Conservation (phyloP, 2,329 filamentous ascomycete species). For the Aquanectria penicillioides region DNA sequence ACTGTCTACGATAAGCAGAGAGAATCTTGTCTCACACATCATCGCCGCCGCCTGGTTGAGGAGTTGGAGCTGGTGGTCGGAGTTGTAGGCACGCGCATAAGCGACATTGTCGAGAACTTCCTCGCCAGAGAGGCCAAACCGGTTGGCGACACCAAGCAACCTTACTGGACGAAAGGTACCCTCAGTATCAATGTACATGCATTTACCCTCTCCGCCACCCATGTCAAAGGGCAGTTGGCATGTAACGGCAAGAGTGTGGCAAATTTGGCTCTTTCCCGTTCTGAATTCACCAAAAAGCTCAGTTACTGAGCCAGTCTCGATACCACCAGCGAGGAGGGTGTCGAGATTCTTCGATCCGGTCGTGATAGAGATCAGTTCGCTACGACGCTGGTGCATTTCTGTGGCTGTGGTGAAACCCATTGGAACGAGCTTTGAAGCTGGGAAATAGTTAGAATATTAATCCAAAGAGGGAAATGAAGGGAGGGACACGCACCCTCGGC, state of each 20-base stretch:
- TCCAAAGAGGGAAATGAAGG: background rate
- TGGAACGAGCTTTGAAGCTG: slow-evolving; percentile 93
- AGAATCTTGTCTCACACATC: slow-evolving; percentile 99
- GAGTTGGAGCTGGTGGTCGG: slow-evolving; percentile 94
- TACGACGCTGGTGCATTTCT: slow-evolving; percentile 97
- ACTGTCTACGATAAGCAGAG: slow-evolving; percentile 93
- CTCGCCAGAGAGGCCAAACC: slow-evolving; percentile 93
- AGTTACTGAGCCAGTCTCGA: slow-evolving; percentile 97
- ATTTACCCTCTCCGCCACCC: slow-evolving; percentile 98
- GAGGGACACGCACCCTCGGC: slow-evolving; percentile 73
- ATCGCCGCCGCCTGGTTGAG: slow-evolving; percentile 95
- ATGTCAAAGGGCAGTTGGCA: slow-evolving; percentile 98
- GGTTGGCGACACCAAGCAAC: slow-evolving; percentile 88
- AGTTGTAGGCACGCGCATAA: slow-evolving; percentile 98
- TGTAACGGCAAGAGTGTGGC: slow-evolving; percentile 97
- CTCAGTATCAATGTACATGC: slow-evolving; percentile 97
- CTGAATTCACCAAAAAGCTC: slow-evolving; percentile 98
- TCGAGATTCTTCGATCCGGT: slow-evolving; percentile 98
- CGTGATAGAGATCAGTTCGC: slow-evolving; percentile 96
- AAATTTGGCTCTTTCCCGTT: slow-evolving; percentile 98
- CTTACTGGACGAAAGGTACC: slow-evolving; percentile 96
- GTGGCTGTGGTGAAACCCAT: slow-evolving; percentile 99
- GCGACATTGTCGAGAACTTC: slow-evolving; percentile 98
- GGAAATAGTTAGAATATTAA: slow-evolving; percentile 20
- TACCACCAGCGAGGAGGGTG: slow-evolving; percentile 90